These are phyloP conservation scores for Colletotrichum lupini DNA, from an alignment of 2,329 filamentous ascomycete species.

Conservation along the genomic window DNA sequence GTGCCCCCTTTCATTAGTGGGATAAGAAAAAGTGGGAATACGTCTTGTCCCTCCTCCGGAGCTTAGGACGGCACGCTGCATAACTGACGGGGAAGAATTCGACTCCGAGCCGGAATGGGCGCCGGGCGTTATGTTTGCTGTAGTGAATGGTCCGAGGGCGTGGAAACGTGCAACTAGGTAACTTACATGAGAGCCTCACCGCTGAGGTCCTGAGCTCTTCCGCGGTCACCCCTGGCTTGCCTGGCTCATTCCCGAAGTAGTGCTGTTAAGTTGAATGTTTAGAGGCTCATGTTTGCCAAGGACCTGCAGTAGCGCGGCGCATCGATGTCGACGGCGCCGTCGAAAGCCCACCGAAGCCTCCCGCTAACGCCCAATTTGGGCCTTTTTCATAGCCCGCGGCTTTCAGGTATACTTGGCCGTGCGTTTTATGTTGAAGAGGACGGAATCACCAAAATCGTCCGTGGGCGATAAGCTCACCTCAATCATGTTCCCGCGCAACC, in stretches of 20 bases:
- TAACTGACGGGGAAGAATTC: neutral
- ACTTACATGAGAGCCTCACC: neutral
- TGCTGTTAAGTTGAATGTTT: neutral
- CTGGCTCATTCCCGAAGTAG: neutral
- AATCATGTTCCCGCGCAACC: slow-evolving; percentile 25
- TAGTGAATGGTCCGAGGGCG: neutral
- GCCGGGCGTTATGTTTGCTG: neutral
- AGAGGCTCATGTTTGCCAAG: neutral
- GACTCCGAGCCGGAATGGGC: neutral
- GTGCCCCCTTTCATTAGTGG: neutral
- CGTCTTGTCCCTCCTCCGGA: neutral
- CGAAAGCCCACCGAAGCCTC: slow-evolving; percentile 22
- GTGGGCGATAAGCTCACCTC: slow-evolving; percentile 14
- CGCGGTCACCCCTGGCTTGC: neutral
- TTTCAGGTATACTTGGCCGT: neutral
- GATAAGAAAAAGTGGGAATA: neutral
- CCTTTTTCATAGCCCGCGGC: neutral
- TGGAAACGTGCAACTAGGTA: neutral
- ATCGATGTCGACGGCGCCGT: slow-evolving; percentile 18
- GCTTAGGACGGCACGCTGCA: neutral
- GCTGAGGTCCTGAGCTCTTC: neutral
- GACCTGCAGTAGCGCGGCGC: slow-evolving; percentile 23
- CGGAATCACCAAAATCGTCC: neutral
- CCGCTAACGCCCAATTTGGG: slow-evolving; percentile 17
- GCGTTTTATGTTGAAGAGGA: neutral